phyloP scores from a whole-genome alignment of 2,329 filamentous ascomycete genomes.

The Pyricularia sp. region DNA sequence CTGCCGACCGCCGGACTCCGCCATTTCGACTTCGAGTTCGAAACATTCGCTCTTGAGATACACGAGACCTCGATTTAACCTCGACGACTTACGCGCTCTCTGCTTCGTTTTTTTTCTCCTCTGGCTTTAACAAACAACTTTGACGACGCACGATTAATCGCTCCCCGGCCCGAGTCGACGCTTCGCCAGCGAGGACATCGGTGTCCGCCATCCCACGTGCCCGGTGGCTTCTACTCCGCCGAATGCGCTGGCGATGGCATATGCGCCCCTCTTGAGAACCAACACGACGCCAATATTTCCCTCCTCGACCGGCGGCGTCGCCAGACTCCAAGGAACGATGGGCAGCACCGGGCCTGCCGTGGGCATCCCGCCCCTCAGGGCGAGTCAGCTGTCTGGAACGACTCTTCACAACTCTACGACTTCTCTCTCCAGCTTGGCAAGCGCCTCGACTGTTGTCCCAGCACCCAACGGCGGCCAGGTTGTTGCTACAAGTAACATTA shows the following conservation, averaged over 20 bases:
- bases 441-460: conserved; percentile 29
- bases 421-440: conserved; percentile 40
- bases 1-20: not conserved
- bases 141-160: not conserved
- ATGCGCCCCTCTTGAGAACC: conserved; percentile 50
- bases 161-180: not conserved
- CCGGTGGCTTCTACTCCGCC: conserved; percentile 11
- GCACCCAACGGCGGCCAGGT: conserved; percentile 52
- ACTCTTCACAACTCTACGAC: conserved; percentile 44
- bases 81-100: not conserved
- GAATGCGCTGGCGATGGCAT: conserved; percentile 46
- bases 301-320: conserved; percentile 35
- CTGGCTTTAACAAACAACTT: not conserved
- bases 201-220: conserved; percentile 3
- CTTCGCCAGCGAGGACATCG: not conserved
- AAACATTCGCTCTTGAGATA: not conserved
- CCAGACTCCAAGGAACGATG: conserved; percentile 37
- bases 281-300: conserved; percentile 48
- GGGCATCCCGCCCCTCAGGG: conserved; percentile 35
- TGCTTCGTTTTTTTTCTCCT: not conserved
- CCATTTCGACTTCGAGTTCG: not conserved
- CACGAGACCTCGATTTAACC: not conserved
- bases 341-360: conserved; percentile 27
- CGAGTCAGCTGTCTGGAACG: conserved; percentile 54
- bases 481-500: conserved; percentile 81